Conservation (phyloP, 1,284 basidiomycete genomes). For the Tylopilus sp. region DNA sequence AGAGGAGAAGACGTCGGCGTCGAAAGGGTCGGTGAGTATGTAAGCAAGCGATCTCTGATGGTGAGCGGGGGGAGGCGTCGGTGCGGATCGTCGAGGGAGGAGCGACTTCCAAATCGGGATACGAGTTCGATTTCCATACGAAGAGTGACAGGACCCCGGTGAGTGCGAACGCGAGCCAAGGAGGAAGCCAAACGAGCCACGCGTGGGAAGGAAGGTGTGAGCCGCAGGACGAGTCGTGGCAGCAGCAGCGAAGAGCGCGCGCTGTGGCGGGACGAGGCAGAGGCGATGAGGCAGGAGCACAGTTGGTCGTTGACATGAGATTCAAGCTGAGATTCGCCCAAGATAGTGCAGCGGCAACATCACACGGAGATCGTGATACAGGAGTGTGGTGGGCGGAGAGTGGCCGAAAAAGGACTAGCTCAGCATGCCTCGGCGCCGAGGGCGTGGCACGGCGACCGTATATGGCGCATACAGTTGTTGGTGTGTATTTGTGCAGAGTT, state of each 20-base stretch:
- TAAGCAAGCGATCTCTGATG: constrained; percentile 16
- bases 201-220: constrained; percentile 19
- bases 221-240: neutral
- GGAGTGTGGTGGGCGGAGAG: constrained; percentile 30
- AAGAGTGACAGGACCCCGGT: constrained; percentile 29
- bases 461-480: constrained; percentile 22
- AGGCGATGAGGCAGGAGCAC: constrained; percentile 19
- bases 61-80: constrained; percentile 24
- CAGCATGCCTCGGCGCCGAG: constrained; percentile 38
- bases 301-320: constrained; percentile 32
- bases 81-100: constrained; percentile 33
- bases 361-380: constrained; percentile 36
- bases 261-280: constrained; percentile 22
- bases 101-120: constrained; percentile 14
- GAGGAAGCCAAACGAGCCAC: constrained; percentile 26
- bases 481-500: constrained; percentile 31
- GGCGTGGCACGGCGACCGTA: constrained; percentile 29
- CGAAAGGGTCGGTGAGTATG: constrained; percentile 27
- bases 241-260: constrained; percentile 23
- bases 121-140: constrained; percentile 24
- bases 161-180: constrained; percentile 32
- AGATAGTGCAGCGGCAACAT: constrained; percentile 35
- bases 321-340: constrained; percentile 34
- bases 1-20: constrained; percentile 14
- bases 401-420: constrained; percentile 23